These are phyloP conservation scores for Fusarium sulawesiense DNA, from an alignment of 2,329 filamentous ascomycete species.

Conservation along the genomic window DNA sequence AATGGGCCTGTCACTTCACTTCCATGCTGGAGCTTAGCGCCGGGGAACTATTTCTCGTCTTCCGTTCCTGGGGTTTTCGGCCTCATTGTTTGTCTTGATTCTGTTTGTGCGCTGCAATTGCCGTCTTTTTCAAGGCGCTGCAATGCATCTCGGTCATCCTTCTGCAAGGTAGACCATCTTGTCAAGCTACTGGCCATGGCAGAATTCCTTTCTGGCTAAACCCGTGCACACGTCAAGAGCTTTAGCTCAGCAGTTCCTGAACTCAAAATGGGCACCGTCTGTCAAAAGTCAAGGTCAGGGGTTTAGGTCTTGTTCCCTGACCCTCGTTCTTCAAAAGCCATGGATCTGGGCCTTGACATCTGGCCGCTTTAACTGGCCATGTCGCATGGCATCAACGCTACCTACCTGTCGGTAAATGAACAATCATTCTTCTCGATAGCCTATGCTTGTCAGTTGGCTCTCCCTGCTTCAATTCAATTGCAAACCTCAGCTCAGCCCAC, in stretches of 20 bases:
- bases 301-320: conserved; percentile 12
- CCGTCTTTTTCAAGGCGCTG: conserved; percentile 2
- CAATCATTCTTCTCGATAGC: conserved; percentile 13
- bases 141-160: neutral
- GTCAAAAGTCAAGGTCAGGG: conserved; percentile 19
- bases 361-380: conserved; percentile 16
- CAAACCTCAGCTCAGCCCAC: neutral
- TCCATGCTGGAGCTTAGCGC: conserved; percentile 27
- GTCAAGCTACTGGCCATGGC: neutral
- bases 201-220: neutral
- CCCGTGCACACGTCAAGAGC: neutral
- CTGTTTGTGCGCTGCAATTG: conserved; percentile 8
- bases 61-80: conserved; percentile 22
- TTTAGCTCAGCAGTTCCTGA: conserved; percentile 17
- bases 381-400: conserved; percentile 38
- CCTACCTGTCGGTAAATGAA: conserved; percentile 41
- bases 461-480: neutral
- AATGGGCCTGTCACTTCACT: conserved; percentile 30
- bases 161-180: conserved; percentile 16
- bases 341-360: conserved; percentile 25
- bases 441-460: conserved; percentile 1
- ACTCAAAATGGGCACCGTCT: conserved; percentile 16
- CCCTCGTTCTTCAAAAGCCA: conserved; percentile 3
- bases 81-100: conserved; percentile 19
- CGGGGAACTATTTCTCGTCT: conserved; percentile 32